phyloP scores from a whole-genome alignment of 169 alveolate species.

The Fabrea salina region DNA sequence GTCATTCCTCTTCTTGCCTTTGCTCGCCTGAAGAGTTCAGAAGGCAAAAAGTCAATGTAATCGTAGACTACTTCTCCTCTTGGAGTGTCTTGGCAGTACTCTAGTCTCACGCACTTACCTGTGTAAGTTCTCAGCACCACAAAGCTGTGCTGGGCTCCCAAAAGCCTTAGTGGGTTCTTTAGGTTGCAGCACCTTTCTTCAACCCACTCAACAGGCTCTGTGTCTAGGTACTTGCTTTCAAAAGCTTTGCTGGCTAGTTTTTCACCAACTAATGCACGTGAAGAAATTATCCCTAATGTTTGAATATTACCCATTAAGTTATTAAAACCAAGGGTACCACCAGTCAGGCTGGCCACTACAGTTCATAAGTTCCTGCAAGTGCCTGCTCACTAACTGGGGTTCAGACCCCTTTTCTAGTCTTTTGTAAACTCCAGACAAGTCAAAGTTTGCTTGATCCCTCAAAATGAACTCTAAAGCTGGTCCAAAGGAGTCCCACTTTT shows the following conservation, averaged over 20 bases:
- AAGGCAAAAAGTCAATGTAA: neutral
- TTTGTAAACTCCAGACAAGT: neutral
- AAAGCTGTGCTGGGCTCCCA: neutral
- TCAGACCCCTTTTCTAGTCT: neutral
- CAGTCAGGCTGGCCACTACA: neutral
- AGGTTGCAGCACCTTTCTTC: neutral
- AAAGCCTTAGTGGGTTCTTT: neutral
- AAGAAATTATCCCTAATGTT: no score
- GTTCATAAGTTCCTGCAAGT: neutral
- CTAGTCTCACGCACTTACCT: neutral
- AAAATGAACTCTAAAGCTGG: neutral
- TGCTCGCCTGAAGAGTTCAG: neutral
- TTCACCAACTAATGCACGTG: no score
- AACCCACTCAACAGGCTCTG: no score
- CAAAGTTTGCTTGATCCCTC: neutral
- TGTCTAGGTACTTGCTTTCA: no score
- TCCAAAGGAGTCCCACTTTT: neutral
- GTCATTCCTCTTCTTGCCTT: neutral
- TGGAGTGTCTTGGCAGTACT: neutral
- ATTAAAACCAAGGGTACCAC: constrained; percentile 2
- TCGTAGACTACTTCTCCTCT: neutral
- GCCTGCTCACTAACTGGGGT: neutral
- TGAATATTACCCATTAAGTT: no score
- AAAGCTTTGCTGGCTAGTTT: no score
- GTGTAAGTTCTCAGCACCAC: neutral